A percentile compares a stretch with the other conserved stretches of the same genome.
Evolutionary conservation across 768 basidiomycete genomes (phyloP).

Genomic region (Boletus rufocinnamomeus): DNA sequence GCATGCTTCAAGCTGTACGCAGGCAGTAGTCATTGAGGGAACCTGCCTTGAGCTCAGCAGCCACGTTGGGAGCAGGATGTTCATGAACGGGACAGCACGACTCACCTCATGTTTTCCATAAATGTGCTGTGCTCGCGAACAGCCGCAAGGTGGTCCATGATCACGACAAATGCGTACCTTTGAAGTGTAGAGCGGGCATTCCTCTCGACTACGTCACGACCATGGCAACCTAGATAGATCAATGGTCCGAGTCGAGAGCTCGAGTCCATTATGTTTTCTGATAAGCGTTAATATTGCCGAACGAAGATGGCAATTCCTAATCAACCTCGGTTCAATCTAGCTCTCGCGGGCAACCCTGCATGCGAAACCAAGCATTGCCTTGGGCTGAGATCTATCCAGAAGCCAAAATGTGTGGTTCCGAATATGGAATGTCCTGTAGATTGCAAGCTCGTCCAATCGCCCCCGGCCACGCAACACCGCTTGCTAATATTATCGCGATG

Average conservation of each 20-base stretch:
- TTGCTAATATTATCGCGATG: slow-evolving; percentile 19
- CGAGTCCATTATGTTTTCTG: slow-evolving; percentile 9
- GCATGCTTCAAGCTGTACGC: slow-evolving; percentile 36
- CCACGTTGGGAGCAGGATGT: slow-evolving; percentile 37
- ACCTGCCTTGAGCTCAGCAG: slow-evolving; percentile 37
- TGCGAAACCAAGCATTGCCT: slow-evolving; percentile 24
- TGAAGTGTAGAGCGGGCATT: slow-evolving; percentile 23
- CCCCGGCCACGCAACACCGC: slow-evolving; percentile 9
- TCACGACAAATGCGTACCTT: slow-evolving; percentile 36
- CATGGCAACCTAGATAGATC: slow-evolving; percentile 26
- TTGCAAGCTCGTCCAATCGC: slow-evolving; percentile 18
- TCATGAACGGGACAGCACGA: slow-evolving; percentile 36
- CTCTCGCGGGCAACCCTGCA: slow-evolving; percentile 5
- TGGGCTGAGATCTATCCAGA: background rate
- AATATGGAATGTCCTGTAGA: slow-evolving; percentile 32
- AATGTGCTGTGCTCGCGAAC: slow-evolving; percentile 32
- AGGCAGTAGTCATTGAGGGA: slow-evolving; percentile 34
- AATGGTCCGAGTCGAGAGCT: slow-evolving; percentile 6
- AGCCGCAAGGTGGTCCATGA: slow-evolving; percentile 36
- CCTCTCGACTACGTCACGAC: slow-evolving; percentile 28
- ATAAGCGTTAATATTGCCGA: slow-evolving; percentile 13
- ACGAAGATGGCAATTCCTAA: slow-evolving; percentile 12
- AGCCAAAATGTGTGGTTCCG: slow-evolving; percentile 17
- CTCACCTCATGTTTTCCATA: slow-evolving; percentile 42
- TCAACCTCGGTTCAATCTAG: slow-evolving; percentile 4